Conservation (phyloP, 2,329 filamentous ascomycete species). For the Xylaria sp. region DNA sequence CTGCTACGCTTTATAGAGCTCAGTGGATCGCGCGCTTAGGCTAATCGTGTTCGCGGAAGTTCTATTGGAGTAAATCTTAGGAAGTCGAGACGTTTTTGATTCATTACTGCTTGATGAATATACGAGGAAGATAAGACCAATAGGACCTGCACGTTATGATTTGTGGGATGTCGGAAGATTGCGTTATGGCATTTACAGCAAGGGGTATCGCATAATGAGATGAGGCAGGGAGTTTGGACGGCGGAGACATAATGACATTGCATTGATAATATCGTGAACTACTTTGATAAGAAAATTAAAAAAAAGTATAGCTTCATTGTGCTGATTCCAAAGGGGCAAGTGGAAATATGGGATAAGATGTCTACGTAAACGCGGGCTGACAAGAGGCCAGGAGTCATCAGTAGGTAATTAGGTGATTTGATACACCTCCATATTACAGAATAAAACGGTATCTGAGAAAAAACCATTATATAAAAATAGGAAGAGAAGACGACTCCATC, state of each 20-base stretch:
- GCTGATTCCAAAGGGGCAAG: not conserved
- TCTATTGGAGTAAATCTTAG: not conserved
- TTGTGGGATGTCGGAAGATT: not conserved
- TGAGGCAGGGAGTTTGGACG: not conserved
- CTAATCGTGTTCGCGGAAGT: not conserved
- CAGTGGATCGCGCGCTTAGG: not conserved
- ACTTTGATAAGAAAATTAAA: not conserved
- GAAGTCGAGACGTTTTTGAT: not conserved
- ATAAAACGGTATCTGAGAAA: not conserved
- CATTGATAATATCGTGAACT: not conserved
- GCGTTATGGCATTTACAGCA: not conserved
- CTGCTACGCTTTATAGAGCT: not conserved
- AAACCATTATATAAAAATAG: not conserved
- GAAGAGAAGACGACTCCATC: not conserved
- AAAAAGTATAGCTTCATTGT: not conserved
- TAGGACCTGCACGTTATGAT: not conserved
- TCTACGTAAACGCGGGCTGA: not conserved
- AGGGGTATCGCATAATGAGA: not conserved
- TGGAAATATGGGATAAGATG: not conserved
- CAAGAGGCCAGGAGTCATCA: too few species aligned
- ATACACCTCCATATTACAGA: not conserved
- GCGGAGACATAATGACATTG: not conserved
- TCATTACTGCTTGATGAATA: not conserved
- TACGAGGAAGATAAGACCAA: not conserved
- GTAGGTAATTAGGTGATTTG: not conserved